Evolutionary conservation across 202 grass and related monocot species (phyloP).

Genomic region (Panicum virgatum): DNA sequence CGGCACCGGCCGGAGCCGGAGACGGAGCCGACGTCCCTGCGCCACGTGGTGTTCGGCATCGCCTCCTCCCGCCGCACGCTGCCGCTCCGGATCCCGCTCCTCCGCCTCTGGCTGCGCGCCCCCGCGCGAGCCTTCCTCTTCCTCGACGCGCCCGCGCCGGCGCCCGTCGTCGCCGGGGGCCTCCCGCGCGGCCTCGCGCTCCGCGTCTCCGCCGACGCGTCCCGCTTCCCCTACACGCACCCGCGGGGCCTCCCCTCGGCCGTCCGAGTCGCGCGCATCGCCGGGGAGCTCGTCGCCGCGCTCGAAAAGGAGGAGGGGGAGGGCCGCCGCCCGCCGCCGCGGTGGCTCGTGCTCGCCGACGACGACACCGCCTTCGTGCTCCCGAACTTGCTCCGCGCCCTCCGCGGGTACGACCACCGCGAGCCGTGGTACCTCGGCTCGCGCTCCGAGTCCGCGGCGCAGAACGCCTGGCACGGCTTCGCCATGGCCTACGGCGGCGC

Average conservation of each 20-base stretch:
- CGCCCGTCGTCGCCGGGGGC: not conserved
- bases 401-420: constrained; percentile 73
- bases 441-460: constrained; percentile 69
- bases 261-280: constrained; percentile 89
- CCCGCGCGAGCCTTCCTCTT: constrained; percentile 63
- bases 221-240: constrained; percentile 80
- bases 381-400: constrained; percentile 65
- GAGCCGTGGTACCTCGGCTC: constrained; percentile 82
- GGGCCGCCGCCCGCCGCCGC: not conserved
- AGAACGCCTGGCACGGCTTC: constrained; percentile 82
- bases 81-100: constrained; percentile 50
- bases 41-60: constrained; percentile 63
- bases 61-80: constrained; percentile 57
- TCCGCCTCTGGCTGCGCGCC: constrained; percentile 67
- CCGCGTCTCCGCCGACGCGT: constrained; percentile 63
- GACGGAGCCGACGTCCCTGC: constrained; percentile 30
- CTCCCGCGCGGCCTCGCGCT: constrained; percentile 8
- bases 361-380: constrained; percentile 90
- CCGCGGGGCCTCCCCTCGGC: constrained; percentile 66
- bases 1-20: too few relatives aligned
- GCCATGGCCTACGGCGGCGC: constrained; percentile 82
- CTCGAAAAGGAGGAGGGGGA: not conserved
- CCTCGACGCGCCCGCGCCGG: constrained; percentile 44
- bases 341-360: constrained; percentile 86
- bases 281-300: constrained; percentile 68